Evolutionary conservation across 768 basidiomycete genomes (phyloP), one percentile per base, ranked within the genome.

Genomic region (Macrolepiota fuliginosa): DNA sequence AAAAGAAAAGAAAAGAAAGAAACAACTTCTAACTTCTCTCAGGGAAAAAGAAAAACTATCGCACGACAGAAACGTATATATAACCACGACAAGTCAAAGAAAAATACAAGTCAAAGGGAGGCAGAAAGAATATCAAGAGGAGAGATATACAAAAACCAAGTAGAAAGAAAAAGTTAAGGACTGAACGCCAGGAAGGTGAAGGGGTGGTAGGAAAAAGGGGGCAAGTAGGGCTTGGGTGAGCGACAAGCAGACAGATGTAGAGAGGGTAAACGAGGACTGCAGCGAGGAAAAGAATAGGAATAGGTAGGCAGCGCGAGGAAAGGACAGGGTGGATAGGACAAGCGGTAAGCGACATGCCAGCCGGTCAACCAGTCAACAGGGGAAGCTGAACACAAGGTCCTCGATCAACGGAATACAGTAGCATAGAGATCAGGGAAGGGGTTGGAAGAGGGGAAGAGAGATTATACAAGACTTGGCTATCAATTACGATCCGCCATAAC

Each of bases 61-160:
- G 7, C 29, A 32, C 29, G 29, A 32, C 29, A n/a, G 53, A n/a
- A 22, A 22, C 36, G 53, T 36, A 54, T 35, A 54, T 36, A 54
- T 24, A 37, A 37, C 53, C 36, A 36, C 53, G 27, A 37, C 19
- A 7, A 35, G 15, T 36, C 13, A 54, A 54, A 54, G 53, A 19
- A 54, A 54, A 54, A 49, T 27, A 49, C 47, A 54, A 45, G 47
- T 32, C 56, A 55, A 54, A 54, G 42, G 62, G 37, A 32, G 46
- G 54, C 58, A 25, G 37, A 49, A 45, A 63, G 58, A 56, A 56
- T 54, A 49, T 40, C 54, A 64, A 54, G 47, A 64, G 42, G 59
- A 39, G 42, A 37, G 40, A 42, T 40, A 45, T 36, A 47, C 51
- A 32, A 52, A n/a, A 45, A 32, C 42, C 54, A 47, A 24, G 47